These are phyloP conservation scores for Arthrobotrys megalospora DNA, from an alignment of 2,329 filamentous ascomycete genomes.

Conservation along the genomic window DNA sequence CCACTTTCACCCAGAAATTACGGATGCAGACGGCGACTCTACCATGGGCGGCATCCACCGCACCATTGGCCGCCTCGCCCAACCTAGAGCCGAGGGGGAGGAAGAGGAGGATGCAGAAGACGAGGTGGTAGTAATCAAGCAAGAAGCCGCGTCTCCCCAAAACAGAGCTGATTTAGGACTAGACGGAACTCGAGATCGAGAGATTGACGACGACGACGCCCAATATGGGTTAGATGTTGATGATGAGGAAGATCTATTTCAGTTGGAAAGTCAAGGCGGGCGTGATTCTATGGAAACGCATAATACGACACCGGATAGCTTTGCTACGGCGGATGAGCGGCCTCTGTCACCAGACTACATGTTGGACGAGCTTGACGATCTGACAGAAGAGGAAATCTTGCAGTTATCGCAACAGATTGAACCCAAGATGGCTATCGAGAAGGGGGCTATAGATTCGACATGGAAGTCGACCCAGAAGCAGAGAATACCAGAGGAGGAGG, in stretches of 20 bases:
- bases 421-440: constrained; percentile 28
- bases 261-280: constrained; percentile 8
- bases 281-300: background rate
- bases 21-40: constrained; percentile 42
- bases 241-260: constrained; percentile 25
- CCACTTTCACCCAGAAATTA: constrained; percentile 32
- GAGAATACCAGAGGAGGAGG: constrained; percentile 34
- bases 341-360: constrained; percentile 44
- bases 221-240: constrained; percentile 50
- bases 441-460: constrained; percentile 9
- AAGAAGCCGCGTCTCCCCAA: constrained; percentile 56
- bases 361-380: constrained; percentile 46
- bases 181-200: constrained; percentile 60
- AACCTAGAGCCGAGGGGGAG: constrained; percentile 10
- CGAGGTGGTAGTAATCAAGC: constrained; percentile 61
- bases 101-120: constrained; percentile 13
- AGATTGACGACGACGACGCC: constrained; percentile 27
- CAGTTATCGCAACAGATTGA: constrained; percentile 1
- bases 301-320: constrained; percentile 36
- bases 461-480: constrained; percentile 40
- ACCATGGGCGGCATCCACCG: constrained; percentile 11
- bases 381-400: constrained; percentile 45
- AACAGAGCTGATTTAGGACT: constrained; percentile 55
- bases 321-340: constrained; percentile 35
- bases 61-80: background rate